A percentile compares a stretch with the other conserved stretches of the same genome.
phyloP scores from a whole-genome alignment of 23 red algal genomes.

The Agarophyton chilense region DNA sequence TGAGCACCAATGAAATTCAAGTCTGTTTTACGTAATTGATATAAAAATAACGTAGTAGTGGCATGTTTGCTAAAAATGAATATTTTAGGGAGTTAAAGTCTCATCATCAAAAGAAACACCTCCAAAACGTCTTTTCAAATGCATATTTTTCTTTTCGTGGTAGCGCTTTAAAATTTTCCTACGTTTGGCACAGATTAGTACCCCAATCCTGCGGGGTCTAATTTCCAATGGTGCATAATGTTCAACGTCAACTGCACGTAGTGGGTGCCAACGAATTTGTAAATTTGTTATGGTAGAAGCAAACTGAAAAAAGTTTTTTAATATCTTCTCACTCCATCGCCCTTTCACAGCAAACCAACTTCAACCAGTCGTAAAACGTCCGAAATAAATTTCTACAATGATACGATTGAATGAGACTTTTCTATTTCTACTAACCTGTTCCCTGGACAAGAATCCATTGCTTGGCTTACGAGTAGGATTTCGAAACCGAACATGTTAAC shows the following conservation, averaged over 20 bases:
- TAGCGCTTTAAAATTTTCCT: background rate
- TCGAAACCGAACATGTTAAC: background rate
- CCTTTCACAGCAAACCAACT: background rate
- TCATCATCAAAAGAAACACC: background rate
- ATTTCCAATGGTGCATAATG: background rate
- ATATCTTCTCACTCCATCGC: background rate
- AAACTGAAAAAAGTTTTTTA: background rate
- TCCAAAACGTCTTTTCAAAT: background rate
- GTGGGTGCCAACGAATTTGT: background rate
- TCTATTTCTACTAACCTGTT: background rate
- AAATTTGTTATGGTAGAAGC: background rate
- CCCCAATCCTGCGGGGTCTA: background rate
- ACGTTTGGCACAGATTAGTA: background rate
- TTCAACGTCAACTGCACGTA: background rate
- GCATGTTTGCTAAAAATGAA: too few relatives aligned
- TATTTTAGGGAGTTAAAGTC: background rate
- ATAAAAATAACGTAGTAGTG: too few relatives aligned
- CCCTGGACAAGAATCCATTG: background rate
- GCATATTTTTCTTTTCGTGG: background rate
- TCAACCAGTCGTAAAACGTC: background rate
- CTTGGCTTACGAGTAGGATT: background rate
- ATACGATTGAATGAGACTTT: background rate
- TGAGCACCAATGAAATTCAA: too few relatives aligned
- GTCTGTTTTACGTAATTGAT: too few relatives aligned
- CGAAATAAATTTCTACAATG: background rate